These are phyloP conservation scores for Globisporangium abappressorium DNA, from an alignment of 352 stramenopile genomes.

Conservation along the genomic window DNA sequence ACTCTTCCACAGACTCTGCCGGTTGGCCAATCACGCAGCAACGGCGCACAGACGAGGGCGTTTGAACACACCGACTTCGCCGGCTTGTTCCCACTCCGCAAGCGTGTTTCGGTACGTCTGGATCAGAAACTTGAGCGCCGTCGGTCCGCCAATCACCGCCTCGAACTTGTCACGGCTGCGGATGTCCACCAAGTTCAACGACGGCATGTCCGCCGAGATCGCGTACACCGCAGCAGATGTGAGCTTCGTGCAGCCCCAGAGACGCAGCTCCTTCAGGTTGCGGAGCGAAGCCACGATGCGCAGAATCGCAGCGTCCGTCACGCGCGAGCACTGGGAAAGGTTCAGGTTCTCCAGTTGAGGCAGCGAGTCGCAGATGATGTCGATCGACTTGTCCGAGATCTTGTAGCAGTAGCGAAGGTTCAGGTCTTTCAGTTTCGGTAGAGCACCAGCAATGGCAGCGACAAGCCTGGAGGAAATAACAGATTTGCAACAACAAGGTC, in stretches of 20 bases:
- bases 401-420: constrained; percentile 89
- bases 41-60: constrained; percentile 48
- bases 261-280: constrained; percentile 63
- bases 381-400: constrained; percentile 65
- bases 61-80: constrained; percentile 74
- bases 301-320: constrained; percentile 69
- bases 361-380: constrained; percentile 46
- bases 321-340: constrained; percentile 76
- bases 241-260: constrained; percentile 82
- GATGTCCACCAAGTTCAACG: constrained; percentile 69
- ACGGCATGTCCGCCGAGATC: constrained; percentile 61
- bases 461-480: constrained; percentile 29
- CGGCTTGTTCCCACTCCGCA: constrained; percentile 67
- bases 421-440: constrained; percentile 57
- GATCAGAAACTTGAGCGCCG: constrained; percentile 77
- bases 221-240: constrained; percentile 67
- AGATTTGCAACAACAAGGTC: not conserved
- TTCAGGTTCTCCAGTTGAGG: constrained; percentile 59
- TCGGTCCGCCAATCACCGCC: constrained; percentile 69
- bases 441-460: constrained; percentile 38
- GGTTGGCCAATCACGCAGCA: constrained; percentile 36
- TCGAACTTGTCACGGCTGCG: constrained; percentile 77
- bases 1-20: too few species aligned
- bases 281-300: constrained; percentile 54
- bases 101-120: constrained; percentile 68